Base-by-base conservation (phyloP, 495 filamentous ascomycete genomes). In the Penicillium turbatum region DNA sequence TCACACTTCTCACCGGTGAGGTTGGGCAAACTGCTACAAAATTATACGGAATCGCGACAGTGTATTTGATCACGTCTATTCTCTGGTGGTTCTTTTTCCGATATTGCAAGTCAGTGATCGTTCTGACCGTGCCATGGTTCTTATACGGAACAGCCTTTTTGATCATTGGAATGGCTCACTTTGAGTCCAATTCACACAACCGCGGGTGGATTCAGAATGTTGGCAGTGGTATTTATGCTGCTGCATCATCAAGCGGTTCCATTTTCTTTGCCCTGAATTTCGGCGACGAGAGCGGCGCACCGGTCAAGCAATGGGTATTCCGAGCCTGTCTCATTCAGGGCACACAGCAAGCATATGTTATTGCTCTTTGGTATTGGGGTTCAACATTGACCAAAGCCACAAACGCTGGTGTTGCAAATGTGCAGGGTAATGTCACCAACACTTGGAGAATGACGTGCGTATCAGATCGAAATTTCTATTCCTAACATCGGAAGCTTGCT, bases 41-140 rank as follows among this genome's bases (percentile, higher is more conserved):
- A 57, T 74, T 88, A 7, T 89, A 89, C 69, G 78, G 80, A 39
- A 81, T 87, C 15, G 83, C 84, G 0, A 79, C 73, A 2, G 81
- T 84, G 6, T 89, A 89, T 56, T 70, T 85, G 7, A 71, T 73
- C 31, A 78, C 79, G 2, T 86, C 84, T 6, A 68, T 84, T 8
- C 29, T 82, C 7, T 89, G 86, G 86, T 88, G 84, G 82, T 69
- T 75, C 40, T 59, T 85, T 43, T 87, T 86, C 71, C 79, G 86
- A 11, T 74, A 68, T 39, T 74, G 81, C 63, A 81, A 82, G 62
- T 83, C 84, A 0, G 76, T 82, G n/a, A 79, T 80, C 41, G 77
- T 80, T 8, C 72, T 88, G 2, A 79, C 80, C 2, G 60, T 79
- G 3, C 72, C 85, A 31, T 88, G 83, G 77, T 59, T 84, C 58